Percentiles rank a stretch among this genome's conserved stretches.
phyloP scores from a whole-genome alignment of 176 grass and related monocot species.

The Lolium perenne region DNA sequence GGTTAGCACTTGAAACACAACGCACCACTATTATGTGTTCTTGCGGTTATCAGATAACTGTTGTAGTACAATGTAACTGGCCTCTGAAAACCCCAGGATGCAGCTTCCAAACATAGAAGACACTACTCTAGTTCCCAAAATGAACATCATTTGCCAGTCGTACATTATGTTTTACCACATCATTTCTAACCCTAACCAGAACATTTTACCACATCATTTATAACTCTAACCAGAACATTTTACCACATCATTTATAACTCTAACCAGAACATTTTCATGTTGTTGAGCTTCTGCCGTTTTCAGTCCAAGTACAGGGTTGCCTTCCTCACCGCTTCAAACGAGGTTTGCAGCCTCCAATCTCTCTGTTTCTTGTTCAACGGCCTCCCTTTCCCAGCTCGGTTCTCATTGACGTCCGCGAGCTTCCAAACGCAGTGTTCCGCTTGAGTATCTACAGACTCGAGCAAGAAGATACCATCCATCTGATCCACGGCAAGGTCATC shows the following conservation, averaged over 20 bases:
- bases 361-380: conserved; percentile 81
- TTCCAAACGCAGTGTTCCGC: conserved; percentile 69
- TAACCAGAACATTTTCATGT: background rate
- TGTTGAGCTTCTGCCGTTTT: conserved; percentile 27
- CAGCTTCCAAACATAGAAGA: conserved; percentile 21
- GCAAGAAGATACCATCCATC: conserved; percentile 68
- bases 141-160: conserved; percentile 6
- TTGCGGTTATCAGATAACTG: background rate
- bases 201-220: background rate
- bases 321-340: conserved; percentile 67
- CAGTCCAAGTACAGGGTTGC: conserved; percentile 73
- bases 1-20: background rate
- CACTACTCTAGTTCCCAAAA: conserved; percentile 3
- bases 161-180: background rate
- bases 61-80: background rate
- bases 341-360: conserved; percentile 79
- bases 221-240: background rate
- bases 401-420: conserved; percentile 89
- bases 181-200: background rate
- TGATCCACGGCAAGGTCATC: conserved; percentile 30
- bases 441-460: conserved; percentile 57
- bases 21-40: background rate
- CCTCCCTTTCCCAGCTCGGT: conserved; percentile 86
- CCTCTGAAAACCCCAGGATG: background rate
- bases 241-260: background rate